These are phyloP conservation scores for Physocladia obscura DNA, from an alignment of 192 early-diverging fungal genomes.

Conservation along the genomic window DNA sequence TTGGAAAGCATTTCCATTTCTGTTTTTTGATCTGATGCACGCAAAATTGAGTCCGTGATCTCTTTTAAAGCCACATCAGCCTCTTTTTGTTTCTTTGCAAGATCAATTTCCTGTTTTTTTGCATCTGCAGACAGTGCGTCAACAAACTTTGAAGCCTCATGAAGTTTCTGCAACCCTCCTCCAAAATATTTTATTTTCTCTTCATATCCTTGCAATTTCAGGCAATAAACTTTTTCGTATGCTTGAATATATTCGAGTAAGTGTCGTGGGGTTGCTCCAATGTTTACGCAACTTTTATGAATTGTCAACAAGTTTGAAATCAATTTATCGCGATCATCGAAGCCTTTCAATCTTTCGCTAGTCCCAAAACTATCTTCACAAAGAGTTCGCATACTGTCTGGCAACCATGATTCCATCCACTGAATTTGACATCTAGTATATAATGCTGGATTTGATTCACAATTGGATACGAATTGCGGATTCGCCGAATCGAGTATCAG, in stretches of 20 bases:
- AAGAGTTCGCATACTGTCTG: conserved; percentile 47
- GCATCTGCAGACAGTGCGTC: conserved; percentile 56
- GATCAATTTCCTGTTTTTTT: conserved; percentile 42
- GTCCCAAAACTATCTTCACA: conserved; percentile 27
- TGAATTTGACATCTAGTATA: conserved; percentile 52
- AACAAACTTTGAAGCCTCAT: conserved; percentile 56
- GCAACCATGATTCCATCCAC: conserved; percentile 52
- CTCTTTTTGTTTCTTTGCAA: conserved; percentile 56
- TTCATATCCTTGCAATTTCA: conserved; percentile 32
- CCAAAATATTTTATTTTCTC: conserved; percentile 51
- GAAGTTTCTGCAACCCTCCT: conserved; percentile 56
- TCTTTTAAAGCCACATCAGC: conserved; percentile 59
- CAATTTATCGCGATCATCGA: conserved; percentile 33
- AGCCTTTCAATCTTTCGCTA: conserved; percentile 5
- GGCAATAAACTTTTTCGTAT: conserved; percentile 46
- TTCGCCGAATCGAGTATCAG: conserved; percentile 49
- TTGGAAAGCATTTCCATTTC: conserved; percentile 56
- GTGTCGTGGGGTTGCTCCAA: conserved; percentile 42
- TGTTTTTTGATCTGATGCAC: conserved; percentile 59
- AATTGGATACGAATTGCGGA: conserved; percentile 36
- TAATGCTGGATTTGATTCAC: conserved; percentile 60
- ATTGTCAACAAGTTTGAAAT: conserved; percentile 40
- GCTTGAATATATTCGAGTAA: conserved; percentile 40
- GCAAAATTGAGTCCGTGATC: conserved; percentile 64
- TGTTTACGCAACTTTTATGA: conserved; percentile 18